Percentiles rank a stretch among this genome's conserved stretches.
Conservation (phyloP, 371 early-diverging fungal genomes). For the Capillidium rhysosporum region DNA sequence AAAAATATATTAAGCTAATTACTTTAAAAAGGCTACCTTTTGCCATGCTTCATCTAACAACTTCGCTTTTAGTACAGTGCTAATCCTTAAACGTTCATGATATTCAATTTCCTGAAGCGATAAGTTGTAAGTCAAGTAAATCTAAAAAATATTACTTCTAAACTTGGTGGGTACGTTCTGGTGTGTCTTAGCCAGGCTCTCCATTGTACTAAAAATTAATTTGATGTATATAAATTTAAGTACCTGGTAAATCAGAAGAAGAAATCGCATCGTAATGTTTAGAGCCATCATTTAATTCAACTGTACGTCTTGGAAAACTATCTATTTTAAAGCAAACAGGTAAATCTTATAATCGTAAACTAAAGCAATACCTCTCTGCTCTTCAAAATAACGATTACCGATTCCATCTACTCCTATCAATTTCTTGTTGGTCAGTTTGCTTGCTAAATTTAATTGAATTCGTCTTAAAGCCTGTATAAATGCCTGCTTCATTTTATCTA, state of each 20-base stretch:
- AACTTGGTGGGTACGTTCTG: neutral
- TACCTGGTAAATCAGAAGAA: neutral
- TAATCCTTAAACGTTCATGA: neutral
- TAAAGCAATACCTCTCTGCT: neutral
- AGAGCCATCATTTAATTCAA: neutral
- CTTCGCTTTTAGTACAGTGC: neutral
- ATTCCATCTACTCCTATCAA: neutral
- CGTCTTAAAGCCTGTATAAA: too few relatives aligned
- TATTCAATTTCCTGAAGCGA: neutral
- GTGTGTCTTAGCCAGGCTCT: neutral
- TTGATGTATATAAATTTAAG: too few relatives aligned
- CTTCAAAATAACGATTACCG: neutral
- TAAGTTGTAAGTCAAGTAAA: too few relatives aligned
- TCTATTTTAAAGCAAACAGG: too few relatives aligned
- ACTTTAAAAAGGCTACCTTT: too few relatives aligned
- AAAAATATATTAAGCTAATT: too few relatives aligned
- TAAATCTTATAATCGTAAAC: too few relatives aligned
- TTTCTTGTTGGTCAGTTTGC: neutral
- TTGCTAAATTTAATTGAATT: too few relatives aligned
- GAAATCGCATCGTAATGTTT: neutral
- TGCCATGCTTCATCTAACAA: neutral
- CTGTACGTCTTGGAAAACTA: neutral
- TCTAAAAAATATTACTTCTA: too few relatives aligned
- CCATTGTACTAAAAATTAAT: neutral
- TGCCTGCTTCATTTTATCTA: too few relatives aligned